Evolutionary conservation across 1,284 basidiomycete species (phyloP), one percentile per base, ranked within the genome.

Genomic region (Cronartium quercuum): DNA sequence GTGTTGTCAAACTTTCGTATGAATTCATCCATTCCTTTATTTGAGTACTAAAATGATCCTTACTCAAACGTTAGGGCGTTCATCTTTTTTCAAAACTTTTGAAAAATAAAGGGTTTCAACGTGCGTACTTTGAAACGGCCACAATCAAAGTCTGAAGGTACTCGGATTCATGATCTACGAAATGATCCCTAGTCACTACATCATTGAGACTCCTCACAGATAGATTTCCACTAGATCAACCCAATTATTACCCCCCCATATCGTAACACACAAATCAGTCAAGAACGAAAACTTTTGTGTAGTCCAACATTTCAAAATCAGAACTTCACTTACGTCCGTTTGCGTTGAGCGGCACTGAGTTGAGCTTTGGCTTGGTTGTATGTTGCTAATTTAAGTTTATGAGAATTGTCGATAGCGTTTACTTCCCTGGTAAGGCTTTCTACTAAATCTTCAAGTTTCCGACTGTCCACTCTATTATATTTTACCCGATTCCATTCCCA

Each of bases 351-450:
- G 80, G 92, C 90, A n/a, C 89, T 88, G 76, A 98, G 84, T 61
- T 91, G 89, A 0, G 94, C 93, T 83, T 98, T 99, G 68, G 94
- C 91, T 24, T 95, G 84, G 80, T 94, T 95, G 83, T 99, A 99
- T 80, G 88, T 89, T 80, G 89, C 91, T 41, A 94, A 84, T 83
- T 97, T 97, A 76, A 88, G 85, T 85, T 83, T 82, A 79, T 83
- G 83, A 6, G 82, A 82, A 67, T 81, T 82, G 74, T 84, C 83
- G 77, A 84, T 81, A 29, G 80, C 79, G 13, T 76, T 77, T 58
- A 83, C 78, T 74, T 83, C 82, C 60, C 67, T 67, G 24, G 66
- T 57, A 12, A 75, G 44, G 9, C 42, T 55, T 18, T 75, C 71
- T 1, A 75, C 71, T 13, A 75, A 29, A 47, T 75, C 71, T 29